These are phyloP conservation scores for Phallus indusiatus DNA, from an alignment of 768 basidiomycete genomes.

Conservation along the genomic window DNA sequence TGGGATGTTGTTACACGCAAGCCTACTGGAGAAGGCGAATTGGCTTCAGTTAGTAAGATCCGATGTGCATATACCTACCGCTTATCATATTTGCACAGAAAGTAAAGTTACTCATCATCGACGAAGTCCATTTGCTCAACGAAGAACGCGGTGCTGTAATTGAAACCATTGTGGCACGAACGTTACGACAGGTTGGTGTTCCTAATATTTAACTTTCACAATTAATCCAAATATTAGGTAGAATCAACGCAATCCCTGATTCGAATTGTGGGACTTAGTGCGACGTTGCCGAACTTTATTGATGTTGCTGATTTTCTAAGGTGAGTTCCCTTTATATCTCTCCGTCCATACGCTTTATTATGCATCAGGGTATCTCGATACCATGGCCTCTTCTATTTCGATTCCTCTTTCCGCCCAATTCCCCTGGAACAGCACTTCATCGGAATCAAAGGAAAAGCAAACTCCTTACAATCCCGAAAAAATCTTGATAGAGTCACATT, in stretches of 20 bases:
- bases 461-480: constrained; percentile 59
- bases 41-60: constrained; percentile 69
- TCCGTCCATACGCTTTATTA: neutral
- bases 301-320: constrained; percentile 93
- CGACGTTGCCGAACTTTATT: constrained; percentile 93
- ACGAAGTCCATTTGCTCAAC: constrained; percentile 94
- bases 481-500: constrained; percentile 86
- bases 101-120: constrained; percentile 91
- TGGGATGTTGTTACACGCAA: constrained; percentile 99
- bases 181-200: constrained; percentile 64
- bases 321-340: constrained; percentile 30
- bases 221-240: constrained; percentile 41
- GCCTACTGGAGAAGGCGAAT: constrained; percentile 91
- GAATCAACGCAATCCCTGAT: constrained; percentile 95
- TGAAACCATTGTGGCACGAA: constrained; percentile 95
- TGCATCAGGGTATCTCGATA: constrained; percentile 85
- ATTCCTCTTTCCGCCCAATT: constrained; percentile 92
- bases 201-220: neutral
- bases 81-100: constrained; percentile 37
- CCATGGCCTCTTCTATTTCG: constrained; percentile 92
- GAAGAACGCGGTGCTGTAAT: constrained; percentile 98
- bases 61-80: neutral
- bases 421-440: constrained; percentile 97
- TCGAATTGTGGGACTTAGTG: constrained; percentile 91
- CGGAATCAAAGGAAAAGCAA: constrained; percentile 83